Percentiles rank a stretch among this genome's conserved stretches.
Evolutionary conservation across 2,329 filamentous ascomycete species (phyloP).

Genomic region (Cladosporium sp.): DNA sequence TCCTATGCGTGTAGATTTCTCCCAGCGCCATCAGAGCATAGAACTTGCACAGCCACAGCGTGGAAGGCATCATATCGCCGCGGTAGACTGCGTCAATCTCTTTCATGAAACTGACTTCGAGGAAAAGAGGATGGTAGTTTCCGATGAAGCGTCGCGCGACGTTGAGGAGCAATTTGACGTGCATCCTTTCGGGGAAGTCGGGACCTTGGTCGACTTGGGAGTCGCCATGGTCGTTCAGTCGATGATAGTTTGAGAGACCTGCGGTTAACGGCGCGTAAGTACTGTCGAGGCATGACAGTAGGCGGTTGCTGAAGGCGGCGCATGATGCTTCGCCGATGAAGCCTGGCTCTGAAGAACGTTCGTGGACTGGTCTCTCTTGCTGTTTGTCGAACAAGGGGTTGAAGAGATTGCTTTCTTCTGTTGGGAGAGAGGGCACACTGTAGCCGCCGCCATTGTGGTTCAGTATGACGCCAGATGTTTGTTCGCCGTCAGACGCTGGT

Average conservation of each 20-base stretch:
- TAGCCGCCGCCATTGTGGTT: slow-evolving; percentile 9
- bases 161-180: slow-evolving; percentile 22
- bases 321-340: slow-evolving; percentile 24
- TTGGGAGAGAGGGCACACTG: slow-evolving; percentile 7
- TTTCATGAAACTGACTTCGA: slow-evolving; percentile 36
- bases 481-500: slow-evolving; percentile 5
- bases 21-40: slow-evolving; percentile 46
- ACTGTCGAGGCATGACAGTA: slow-evolving; percentile 22
- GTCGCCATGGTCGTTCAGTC: slow-evolving; percentile 16
- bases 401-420: slow-evolving; percentile 19
- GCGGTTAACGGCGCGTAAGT: slow-evolving; percentile 10
- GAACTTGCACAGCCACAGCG: slow-evolving; percentile 38
- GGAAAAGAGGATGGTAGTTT: slow-evolving; percentile 41
- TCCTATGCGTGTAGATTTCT: slow-evolving; percentile 42
- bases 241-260: slow-evolving; percentile 17
- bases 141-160: slow-evolving; percentile 30
- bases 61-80: slow-evolving; percentile 31
- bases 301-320: slow-evolving; percentile 23
- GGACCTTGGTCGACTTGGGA: slow-evolving; percentile 13
- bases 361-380: slow-evolving; percentile 15
- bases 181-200: slow-evolving; percentile 23
- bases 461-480: background rate
- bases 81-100: slow-evolving; percentile 38
- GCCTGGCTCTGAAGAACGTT: slow-evolving; percentile 18
- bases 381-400: slow-evolving; percentile 24